Conservation (phyloP, 352 stramenopile species). For the Phytopythium delawarense region DNA sequence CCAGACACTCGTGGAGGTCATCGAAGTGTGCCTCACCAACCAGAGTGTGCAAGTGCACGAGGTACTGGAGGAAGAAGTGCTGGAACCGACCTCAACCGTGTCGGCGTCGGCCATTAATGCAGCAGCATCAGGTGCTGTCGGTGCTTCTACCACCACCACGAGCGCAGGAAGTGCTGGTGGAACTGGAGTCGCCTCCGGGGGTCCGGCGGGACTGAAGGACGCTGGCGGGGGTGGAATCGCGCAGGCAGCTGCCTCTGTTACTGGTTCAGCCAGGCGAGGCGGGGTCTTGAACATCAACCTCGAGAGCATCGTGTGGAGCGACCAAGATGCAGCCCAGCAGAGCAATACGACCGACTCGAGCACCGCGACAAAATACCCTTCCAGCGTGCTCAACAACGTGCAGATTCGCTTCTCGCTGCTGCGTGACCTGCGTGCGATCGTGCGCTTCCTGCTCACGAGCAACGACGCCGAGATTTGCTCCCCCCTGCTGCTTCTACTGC, state of each 20-base stretch:
- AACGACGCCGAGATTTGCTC: slow-evolving; percentile 43
- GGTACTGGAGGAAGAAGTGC: slow-evolving; percentile 61
- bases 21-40: slow-evolving; percentile 76
- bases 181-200: slow-evolving; percentile 7
- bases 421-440: slow-evolving; percentile 54
- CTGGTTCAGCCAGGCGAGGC: slow-evolving; percentile 29
- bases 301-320: slow-evolving; percentile 82
- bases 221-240: background rate
- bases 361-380: background rate
- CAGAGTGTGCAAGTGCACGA: slow-evolving; percentile 69
- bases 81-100: slow-evolving; percentile 50
- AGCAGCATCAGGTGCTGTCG: slow-evolving; percentile 4
- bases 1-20: slow-evolving; percentile 63
- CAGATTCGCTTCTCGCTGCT: slow-evolving; percentile 75
- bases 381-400: slow-evolving; percentile 37
- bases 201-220: background rate
- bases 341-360: background rate
- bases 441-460: slow-evolving; percentile 60
- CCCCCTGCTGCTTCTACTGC: slow-evolving; percentile 53
- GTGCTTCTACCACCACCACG: background rate
- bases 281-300: slow-evolving; percentile 74
- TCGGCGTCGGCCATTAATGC: slow-evolving; percentile 5
- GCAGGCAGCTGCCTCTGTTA: slow-evolving; percentile 1
- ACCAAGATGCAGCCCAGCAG: slow-evolving; percentile 23
- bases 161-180: slow-evolving; percentile 3